Evolutionary conservation across 2,329 filamentous ascomycete species (phyloP), one percentile per base, ranked within the genome.

Genomic region (Emericellopsis cladophorae): DNA sequence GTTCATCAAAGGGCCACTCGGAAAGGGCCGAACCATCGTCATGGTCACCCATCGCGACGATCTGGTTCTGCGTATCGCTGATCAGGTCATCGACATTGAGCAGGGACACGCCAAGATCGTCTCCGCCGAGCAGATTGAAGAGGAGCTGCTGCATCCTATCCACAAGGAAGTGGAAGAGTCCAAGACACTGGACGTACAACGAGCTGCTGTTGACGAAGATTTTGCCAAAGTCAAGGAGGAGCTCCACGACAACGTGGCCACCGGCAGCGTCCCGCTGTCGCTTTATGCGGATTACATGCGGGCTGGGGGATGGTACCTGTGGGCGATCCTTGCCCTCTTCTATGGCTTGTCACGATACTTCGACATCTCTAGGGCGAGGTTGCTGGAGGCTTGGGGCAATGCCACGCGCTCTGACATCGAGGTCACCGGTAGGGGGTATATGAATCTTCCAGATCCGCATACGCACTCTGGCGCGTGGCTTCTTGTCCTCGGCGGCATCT

Each of bases 241-340:
- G 1, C 60, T 59, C 0, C 60, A 63, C 32, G 57, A 61, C 21
- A 48, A 54, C 0, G 47, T 52, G 0, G 56, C 59, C 29, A 58
- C 84, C 44, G 87, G 88, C 15, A 79, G 83, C 1, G 84, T 95
- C 2, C 76, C 88, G 50, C 63, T 76, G 10, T 70, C 70, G 7
- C 80, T 94, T 0, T 95, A 94, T 54, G 87, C 84, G 78, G 77
- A 79, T 46, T 95, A 94, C 49, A 79, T 94, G 61, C 83, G 79
- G 57, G 85, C 87, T 5, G 88, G 88, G 2, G 81, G 77, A 11
- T 66, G 89, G 36, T 67, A 67, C 42, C 86, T 80, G 67, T 95
- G 88, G 88, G 56, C 62, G 4, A 51, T 76, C 2, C 67, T 89
- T 3, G 64, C 90, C 4, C 29, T 75, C 1, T 64, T 79, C 11